Percentiles rank a stretch among this genome's conserved stretches.
These are phyloP conservation scores for Chalciporus pseudorubinellus DNA, from an alignment of 768 basidiomycete genomes.

Conservation along the genomic window DNA sequence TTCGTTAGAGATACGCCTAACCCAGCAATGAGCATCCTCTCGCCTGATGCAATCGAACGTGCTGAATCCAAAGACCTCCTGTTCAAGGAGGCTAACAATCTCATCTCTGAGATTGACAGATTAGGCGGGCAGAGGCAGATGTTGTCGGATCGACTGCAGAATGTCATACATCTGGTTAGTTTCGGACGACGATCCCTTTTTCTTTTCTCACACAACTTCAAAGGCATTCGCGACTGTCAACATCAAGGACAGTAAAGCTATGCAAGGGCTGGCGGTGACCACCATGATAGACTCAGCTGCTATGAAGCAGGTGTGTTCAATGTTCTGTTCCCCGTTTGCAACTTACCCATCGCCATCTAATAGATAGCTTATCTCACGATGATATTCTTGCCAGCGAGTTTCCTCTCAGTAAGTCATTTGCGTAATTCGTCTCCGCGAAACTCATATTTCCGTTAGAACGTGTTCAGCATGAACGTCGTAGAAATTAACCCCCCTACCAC, in stretches of 20 bases:
- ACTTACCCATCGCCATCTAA: slow-evolving; percentile 17
- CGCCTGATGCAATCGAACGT: slow-evolving; percentile 3
- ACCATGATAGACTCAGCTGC: slow-evolving; percentile 42
- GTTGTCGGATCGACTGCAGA: slow-evolving; percentile 34
- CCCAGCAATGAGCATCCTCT: slow-evolving; percentile 41
- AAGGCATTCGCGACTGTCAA: slow-evolving; percentile 62
- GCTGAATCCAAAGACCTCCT: slow-evolving; percentile 35
- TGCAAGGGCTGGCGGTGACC: slow-evolving; percentile 48
- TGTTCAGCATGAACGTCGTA: slow-evolving; percentile 30
- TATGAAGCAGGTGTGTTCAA: slow-evolving; percentile 32
- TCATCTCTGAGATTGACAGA: slow-evolving; percentile 49
- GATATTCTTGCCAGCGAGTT: slow-evolving; percentile 57
- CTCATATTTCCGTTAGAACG: slow-evolving; percentile 26
- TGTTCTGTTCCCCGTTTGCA: background rate
- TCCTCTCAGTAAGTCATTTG: slow-evolving; percentile 30
- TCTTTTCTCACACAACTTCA: background rate
- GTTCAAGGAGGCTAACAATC: slow-evolving; percentile 45
- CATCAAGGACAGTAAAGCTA: slow-evolving; percentile 49
- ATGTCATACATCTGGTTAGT: slow-evolving; percentile 34
- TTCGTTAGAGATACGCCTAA: slow-evolving; percentile 50
- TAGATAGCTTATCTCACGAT: slow-evolving; percentile 52
- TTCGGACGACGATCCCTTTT: background rate
- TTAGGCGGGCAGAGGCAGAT: slow-evolving; percentile 36
- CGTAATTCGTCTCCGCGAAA: background rate
- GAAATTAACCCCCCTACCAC: slow-evolving; percentile 28